Conservation (phyloP, 345 rosid genomes). For the Boechera stricta region DNA sequence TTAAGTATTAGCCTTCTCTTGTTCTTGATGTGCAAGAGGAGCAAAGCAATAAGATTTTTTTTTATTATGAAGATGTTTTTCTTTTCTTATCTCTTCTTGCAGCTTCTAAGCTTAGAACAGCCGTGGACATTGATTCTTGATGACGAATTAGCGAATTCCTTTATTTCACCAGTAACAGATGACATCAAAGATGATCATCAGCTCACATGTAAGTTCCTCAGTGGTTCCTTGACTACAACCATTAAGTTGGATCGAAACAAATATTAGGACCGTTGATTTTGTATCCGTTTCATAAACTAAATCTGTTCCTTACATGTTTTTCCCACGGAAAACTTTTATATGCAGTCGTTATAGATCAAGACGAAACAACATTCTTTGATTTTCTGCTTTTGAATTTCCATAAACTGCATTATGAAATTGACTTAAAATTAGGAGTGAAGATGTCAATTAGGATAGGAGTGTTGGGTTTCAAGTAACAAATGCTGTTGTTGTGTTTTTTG, state of each 20-base stretch:
- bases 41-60: background rate
- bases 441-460: constrained; percentile 4
- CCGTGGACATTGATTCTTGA: constrained; percentile 83
- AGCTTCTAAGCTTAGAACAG: constrained; percentile 73
- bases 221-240: constrained; percentile 3
- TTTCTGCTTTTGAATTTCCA: background rate
- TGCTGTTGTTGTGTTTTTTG: background rate
- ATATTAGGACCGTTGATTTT: background rate
- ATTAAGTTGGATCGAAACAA: background rate
- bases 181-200: constrained; percentile 88
- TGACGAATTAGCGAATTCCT: constrained; percentile 90
- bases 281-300: background rate
- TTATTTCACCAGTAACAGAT: constrained; percentile 78
- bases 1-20: constrained; percentile 8
- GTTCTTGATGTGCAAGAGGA: constrained; percentile 12
- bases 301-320: background rate
- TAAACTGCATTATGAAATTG: background rate
- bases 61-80: too few relatives aligned
- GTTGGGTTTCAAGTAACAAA: background rate
- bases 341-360: background rate
- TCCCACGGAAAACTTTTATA: background rate
- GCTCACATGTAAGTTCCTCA: constrained; percentile 67
- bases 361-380: background rate
- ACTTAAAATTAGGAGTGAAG: background rate
- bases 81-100: constrained; percentile 18